A percentile compares a stretch with the other conserved stretches of the same genome.
Conservation (phyloP, 352 stramenopile genomes). For the Phytophthora hibernalis region DNA sequence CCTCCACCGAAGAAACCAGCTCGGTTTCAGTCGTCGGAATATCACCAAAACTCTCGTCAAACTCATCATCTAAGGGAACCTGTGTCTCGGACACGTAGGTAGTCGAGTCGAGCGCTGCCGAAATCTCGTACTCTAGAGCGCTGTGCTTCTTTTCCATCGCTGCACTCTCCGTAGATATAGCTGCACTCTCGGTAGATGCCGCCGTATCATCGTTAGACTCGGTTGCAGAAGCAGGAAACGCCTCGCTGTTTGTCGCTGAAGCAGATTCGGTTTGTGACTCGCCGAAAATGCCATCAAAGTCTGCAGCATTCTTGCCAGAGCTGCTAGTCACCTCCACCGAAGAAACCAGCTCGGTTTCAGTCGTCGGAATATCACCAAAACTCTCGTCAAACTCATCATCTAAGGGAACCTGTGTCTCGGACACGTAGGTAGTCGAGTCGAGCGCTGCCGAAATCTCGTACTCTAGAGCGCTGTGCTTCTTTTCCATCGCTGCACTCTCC, state of each 20-base stretch:
- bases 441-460: not conserved
- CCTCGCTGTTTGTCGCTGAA: not conserved
- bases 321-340: not conserved
- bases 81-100: not conserved
- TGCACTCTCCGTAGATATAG: not conserved
- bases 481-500: not conserved
- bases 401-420: not conserved
- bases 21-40: not conserved
- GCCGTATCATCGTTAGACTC: not conserved
- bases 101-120: not conserved
- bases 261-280: slow-evolving; percentile 2
- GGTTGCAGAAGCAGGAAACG: not conserved
- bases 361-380: slow-evolving; percentile 15
- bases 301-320: slow-evolving; percentile 14
- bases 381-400: slow-evolving; percentile 36
- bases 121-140: not conserved
- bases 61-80: slow-evolving; percentile 20
- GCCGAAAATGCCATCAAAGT: slow-evolving; percentile 37
- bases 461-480: slow-evolving; percentile 1
- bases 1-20: not conserved
- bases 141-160: slow-evolving; percentile 8
- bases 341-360: not conserved
- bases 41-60: slow-evolving; percentile 36
- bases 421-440: not conserved
- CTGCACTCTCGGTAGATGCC: too few relatives aligned